These are phyloP conservation scores for Suillus discolor DNA, from an alignment of 768 basidiomycete species.

Conservation along the genomic window DNA sequence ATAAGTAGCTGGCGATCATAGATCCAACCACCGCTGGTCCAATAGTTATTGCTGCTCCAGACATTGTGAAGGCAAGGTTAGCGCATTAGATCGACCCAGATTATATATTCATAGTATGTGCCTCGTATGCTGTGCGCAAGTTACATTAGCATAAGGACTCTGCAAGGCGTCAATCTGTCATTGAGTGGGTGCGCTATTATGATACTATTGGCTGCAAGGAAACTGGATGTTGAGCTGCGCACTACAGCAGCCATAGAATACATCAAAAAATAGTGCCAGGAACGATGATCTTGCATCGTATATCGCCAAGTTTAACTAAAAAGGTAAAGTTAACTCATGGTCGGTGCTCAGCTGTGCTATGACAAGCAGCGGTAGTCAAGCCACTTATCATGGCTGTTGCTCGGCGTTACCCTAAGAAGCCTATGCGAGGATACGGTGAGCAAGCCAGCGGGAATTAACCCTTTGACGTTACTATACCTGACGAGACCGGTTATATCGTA, in stretches of 20 bases:
- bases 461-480: background rate
- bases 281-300: background rate
- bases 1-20: slow-evolving; percentile 8
- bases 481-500: background rate
- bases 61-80: background rate
- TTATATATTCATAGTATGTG: background rate
- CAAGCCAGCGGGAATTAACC: background rate
- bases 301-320: background rate
- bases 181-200: background rate
- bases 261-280: slow-evolving; percentile 4
- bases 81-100: background rate
- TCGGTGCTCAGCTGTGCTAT: background rate
- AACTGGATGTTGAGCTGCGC: background rate
- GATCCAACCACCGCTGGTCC: slow-evolving; percentile 13
- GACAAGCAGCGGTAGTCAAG: background rate
- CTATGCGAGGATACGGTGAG: background rate
- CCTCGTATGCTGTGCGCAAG: background rate
- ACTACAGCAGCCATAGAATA: background rate
- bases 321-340: background rate
- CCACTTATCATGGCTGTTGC: background rate
- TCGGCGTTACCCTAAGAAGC: background rate
- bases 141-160: background rate
- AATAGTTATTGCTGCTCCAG: slow-evolving; percentile 6
- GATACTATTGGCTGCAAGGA: background rate
- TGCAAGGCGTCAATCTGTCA: background rate